These are phyloP conservation scores for Avena sativa DNA, from an alignment of 176 grass and related monocot genomes.

Conservation along the genomic window DNA sequence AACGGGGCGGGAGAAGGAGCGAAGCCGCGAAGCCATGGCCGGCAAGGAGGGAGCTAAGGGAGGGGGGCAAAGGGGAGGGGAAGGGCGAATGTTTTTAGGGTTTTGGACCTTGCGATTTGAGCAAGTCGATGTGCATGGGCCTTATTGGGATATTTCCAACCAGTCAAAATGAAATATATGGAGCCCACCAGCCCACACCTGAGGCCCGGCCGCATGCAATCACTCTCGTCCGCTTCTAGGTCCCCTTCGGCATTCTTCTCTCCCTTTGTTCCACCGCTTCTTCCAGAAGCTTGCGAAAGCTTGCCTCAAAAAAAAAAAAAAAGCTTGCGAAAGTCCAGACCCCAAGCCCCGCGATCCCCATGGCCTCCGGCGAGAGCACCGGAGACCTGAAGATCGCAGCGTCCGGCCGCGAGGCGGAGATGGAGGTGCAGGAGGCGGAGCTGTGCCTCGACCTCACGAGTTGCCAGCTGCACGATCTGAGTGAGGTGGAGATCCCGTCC, in stretches of 20 bases:
- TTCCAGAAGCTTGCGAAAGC: no score
- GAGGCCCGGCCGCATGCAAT: neutral
- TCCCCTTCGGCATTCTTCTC: neutral
- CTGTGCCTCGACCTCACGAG: slow-evolving; percentile 79
- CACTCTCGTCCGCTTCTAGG: neutral
- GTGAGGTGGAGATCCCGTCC: slow-evolving; percentile 78
- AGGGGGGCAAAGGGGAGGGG: neutral
- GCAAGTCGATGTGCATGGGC: neutral
- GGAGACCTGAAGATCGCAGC: slow-evolving; percentile 10
- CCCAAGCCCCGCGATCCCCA: slow-evolving; percentile 26
- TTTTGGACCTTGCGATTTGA: slow-evolving; percentile 39
- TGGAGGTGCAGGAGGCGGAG: slow-evolving; percentile 42
- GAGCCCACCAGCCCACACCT: neutral
- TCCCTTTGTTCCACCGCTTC: neutral
- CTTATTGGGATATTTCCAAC: neutral
- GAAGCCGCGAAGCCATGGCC: slow-evolving; percentile 78
- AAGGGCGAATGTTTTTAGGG: slow-evolving; percentile 50
- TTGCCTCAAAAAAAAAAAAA: no score
- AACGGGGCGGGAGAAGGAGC: slow-evolving; percentile 68
- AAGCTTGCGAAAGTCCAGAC: slow-evolving; percentile 26
- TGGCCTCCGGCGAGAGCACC: slow-evolving; percentile 33
- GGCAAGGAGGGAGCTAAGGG: neutral
- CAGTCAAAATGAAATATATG: neutral
- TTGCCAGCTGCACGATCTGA: slow-evolving; percentile 88
- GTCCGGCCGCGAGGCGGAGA: slow-evolving; percentile 25